phyloP scores from a whole-genome alignment of 768 basidiomycete species.

The Boletales sp. region DNA sequence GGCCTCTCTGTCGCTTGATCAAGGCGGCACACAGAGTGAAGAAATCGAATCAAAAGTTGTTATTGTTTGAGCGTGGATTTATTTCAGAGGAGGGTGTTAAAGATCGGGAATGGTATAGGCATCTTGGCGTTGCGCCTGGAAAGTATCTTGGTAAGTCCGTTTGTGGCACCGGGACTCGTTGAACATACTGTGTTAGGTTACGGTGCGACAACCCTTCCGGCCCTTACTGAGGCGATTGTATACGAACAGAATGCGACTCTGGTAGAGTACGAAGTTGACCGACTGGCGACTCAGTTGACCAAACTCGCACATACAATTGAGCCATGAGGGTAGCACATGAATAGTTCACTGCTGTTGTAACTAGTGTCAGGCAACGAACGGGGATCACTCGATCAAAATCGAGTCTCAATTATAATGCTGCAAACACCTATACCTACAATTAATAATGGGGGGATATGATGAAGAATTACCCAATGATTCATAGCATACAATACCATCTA shows the following conservation, averaged over 20 bases:
- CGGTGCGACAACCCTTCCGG: slow-evolving; percentile 83
- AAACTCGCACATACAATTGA: slow-evolving; percentile 40
- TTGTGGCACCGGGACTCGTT: not conserved
- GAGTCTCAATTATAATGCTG: slow-evolving; percentile 4
- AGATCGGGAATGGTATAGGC: slow-evolving; percentile 81
- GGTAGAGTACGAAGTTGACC: slow-evolving; percentile 56
- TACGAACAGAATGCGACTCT: slow-evolving; percentile 62
- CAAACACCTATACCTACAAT: slow-evolving; percentile 9
- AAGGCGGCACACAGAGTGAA: slow-evolving; percentile 57
- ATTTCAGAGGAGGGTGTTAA: slow-evolving; percentile 75
- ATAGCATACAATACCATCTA: not conserved
- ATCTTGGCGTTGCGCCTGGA: slow-evolving; percentile 84
- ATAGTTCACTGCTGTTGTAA: no score
- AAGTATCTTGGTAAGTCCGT: slow-evolving; percentile 66
- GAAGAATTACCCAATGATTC: not conserved
- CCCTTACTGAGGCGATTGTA: slow-evolving; percentile 70
- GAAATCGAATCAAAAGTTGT: slow-evolving; percentile 62
- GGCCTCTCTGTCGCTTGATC: slow-evolving; percentile 44
- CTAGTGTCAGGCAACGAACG: no score
- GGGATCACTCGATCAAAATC: not conserved
- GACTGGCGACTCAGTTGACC: slow-evolving; percentile 53
- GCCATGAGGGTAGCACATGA: slow-evolving; percentile 3
- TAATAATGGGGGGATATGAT: slow-evolving; percentile 13
- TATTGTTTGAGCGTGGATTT: slow-evolving; percentile 74
- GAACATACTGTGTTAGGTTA: slow-evolving; percentile 46